Evolutionary conservation across 192 early-diverging fungal genomes (phyloP).

Genomic region (Backusella circina): DNA sequence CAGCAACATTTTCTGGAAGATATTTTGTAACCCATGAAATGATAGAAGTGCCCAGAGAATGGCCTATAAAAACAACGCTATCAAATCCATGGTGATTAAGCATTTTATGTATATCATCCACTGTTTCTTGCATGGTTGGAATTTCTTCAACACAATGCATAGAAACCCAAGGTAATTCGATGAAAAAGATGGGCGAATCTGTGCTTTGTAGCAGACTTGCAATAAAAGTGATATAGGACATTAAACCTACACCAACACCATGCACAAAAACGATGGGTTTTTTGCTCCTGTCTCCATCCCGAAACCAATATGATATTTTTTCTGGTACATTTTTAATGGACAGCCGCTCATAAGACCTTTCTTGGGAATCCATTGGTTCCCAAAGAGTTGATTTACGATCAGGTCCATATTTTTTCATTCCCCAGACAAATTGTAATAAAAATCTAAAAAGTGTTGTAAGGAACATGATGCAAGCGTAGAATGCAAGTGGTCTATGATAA

Average conservation of each 20-base stretch:
- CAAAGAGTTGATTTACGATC: not conserved
- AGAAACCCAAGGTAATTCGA: slow-evolving; percentile 62
- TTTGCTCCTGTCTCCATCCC: slow-evolving; percentile 14
- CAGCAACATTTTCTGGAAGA: slow-evolving; percentile 40
- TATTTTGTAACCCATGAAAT: slow-evolving; percentile 57
- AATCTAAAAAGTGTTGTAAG: slow-evolving; percentile 10
- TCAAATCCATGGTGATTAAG: slow-evolving; percentile 45
- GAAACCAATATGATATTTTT: slow-evolving; percentile 30
- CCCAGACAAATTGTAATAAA: slow-evolving; percentile 12
- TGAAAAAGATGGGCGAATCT: slow-evolving; percentile 39
- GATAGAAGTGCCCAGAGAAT: slow-evolving; percentile 61
- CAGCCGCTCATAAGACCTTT: not conserved
- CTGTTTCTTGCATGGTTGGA: slow-evolving; percentile 54
- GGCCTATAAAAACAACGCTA: slow-evolving; percentile 60
- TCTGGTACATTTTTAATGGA: not conserved
- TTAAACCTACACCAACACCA: slow-evolving; percentile 63
- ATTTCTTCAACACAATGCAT: slow-evolving; percentile 58
- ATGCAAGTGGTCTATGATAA: slow-evolving; percentile 19
- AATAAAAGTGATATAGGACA: slow-evolving; percentile 52
- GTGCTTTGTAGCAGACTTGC: slow-evolving; percentile 34
- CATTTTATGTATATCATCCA: slow-evolving; percentile 55
- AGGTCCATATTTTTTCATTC: slow-evolving; percentile 20
- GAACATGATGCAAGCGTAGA: slow-evolving; percentile 15
- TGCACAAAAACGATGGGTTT: slow-evolving; percentile 49
- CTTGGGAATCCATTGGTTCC: not conserved